Conservation (phyloP, 306 rosid genomes). For the Myrica gale region DNA sequence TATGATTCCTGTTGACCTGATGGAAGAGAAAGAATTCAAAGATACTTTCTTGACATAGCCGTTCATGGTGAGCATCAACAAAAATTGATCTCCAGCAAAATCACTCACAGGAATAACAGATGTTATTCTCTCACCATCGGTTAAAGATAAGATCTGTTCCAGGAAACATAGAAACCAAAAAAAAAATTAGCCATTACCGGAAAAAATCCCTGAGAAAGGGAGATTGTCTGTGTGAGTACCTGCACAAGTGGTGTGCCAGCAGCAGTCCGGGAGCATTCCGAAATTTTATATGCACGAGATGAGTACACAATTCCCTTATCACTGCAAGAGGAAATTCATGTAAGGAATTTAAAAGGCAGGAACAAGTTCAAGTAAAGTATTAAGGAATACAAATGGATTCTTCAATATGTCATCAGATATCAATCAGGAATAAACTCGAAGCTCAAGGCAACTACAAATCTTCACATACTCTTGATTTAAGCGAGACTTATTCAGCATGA, state of each 20-base stretch:
- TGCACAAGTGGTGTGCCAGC: constrained; percentile 93
- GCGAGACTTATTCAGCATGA: neutral
- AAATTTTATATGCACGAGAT: constrained; percentile 91
- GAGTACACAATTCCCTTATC: constrained; percentile 95
- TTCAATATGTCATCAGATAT: neutral
- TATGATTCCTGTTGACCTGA: constrained; percentile 90
- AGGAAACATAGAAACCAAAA: neutral
- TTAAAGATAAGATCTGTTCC: constrained; percentile 81
- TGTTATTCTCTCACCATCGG: constrained; percentile 93
- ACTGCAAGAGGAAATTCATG: constrained; percentile 41
- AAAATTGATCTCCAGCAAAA: constrained; percentile 75
- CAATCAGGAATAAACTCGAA: neutral
- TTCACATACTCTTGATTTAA: neutral
- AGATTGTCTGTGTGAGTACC: constrained; percentile 37
- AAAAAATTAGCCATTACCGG: neutral
- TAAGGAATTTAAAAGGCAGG: neutral
- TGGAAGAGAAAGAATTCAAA: constrained; percentile 82
- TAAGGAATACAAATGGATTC: too few relatives aligned
- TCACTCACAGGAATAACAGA: constrained; percentile 92
- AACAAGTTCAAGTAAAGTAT: too few relatives aligned
- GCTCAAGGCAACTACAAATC: neutral
- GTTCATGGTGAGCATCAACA: constrained; percentile 89
- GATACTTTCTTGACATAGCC: constrained; percentile 95
- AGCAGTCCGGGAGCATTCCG: constrained; percentile 86
- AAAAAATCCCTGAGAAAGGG: constrained; percentile 6